Base-by-base conservation (phyloP, 306 rosid species). In the Abrus precatorius region DNA sequence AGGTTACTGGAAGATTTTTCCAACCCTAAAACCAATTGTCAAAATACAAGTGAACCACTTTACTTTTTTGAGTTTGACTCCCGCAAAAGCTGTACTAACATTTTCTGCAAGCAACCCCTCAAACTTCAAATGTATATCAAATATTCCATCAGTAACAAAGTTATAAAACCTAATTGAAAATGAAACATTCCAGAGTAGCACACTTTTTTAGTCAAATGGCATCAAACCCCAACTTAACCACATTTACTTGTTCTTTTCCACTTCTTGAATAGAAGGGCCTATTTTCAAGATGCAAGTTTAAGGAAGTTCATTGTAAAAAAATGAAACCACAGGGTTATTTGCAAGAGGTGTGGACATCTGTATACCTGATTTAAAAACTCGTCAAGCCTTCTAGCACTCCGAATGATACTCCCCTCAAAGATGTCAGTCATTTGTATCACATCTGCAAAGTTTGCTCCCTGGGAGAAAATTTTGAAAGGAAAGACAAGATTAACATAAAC, bases 371-470 rank as follows among this genome's bases (percentile, higher is more conserved):
- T 95, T 85, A 93, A 83, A 84, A 95, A 95, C 77, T 95, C 99
- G 67, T 95, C 99, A 61, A 95, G 99, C 88, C 99, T 88, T 89
- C 98, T 95, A 54, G 97, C 96, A 86, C 96, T 89, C 83, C 99
- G 90, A 61, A 95, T 91, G 76, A 95, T 91, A 85, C 98, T 95
- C 53, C 99, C 99, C 86, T 95, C 98, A 84, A 95, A 95, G 59
- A 95, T 89, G 84, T 93, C 99, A 13, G 99, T 95, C 98, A 93
- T 95, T 85, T 95, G 97, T 80, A 90, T 95, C 83, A 95, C 94
- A 48, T 95, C 99, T 0, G 89, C 87, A 85, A 95, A 95, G 86
- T 20, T 89, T 60, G 97, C 85, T 54, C 98, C 99, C 98, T 95
- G 86, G 70, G 45, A 57, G 66, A 74, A 76, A 77, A 71, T 11